A percentile compares a stretch with the other conserved stretches of the same genome.
These are phyloP conservation scores for Plectosphaerella cucumerina DNA, from an alignment of 2,329 filamentous ascomycete species.

Conservation along the genomic window DNA sequence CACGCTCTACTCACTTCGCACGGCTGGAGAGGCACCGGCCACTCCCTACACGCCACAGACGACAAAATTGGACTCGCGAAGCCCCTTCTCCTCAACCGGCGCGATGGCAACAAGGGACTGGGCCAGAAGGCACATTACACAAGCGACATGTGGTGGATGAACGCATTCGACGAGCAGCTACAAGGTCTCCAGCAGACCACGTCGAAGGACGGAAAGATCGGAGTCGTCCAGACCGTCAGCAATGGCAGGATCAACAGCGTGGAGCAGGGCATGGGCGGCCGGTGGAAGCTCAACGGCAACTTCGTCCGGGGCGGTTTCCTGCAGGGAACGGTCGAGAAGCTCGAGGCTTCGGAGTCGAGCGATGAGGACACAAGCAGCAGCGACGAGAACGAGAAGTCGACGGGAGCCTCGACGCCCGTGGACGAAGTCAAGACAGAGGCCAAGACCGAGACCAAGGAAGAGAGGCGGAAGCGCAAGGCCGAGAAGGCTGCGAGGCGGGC, in stretches of 20 bases:
- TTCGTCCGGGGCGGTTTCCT: constrained; percentile 82
- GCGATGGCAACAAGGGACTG: constrained; percentile 75
- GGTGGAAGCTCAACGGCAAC: constrained; percentile 70
- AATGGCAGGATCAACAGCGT: constrained; percentile 54
- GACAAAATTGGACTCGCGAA: constrained; percentile 74
- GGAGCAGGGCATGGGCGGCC: constrained; percentile 45
- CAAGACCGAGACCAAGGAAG: constrained; percentile 17
- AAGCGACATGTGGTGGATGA: constrained; percentile 93
- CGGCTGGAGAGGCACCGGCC: constrained; percentile 86
- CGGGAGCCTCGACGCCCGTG: constrained; percentile 8
- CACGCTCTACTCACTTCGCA: constrained; percentile 77
- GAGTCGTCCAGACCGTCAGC: constrained; percentile 52
- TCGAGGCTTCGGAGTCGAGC: constrained; percentile 1
- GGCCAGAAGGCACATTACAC: constrained; percentile 68
- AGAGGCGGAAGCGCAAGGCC: constrained; percentile 22
- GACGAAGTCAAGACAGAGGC: constrained; percentile 17
- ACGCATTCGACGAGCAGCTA: constrained; percentile 87
- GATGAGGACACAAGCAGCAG: not conserved
- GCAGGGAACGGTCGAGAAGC: constrained; percentile 57
- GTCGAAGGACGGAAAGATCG: constrained; percentile 48
- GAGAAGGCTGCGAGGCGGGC: constrained; percentile 29
- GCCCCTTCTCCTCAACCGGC: constrained; percentile 78
- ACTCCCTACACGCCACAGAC: constrained; percentile 75
- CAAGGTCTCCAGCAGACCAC: constrained; percentile 70
- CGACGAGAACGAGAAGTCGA: constrained; percentile 13